Percentiles rank a stretch among this genome's conserved stretches.
These are phyloP conservation scores for Talaromyces sp. DNA, from an alignment of 2,329 filamentous ascomycete genomes.

Conservation along the genomic window DNA sequence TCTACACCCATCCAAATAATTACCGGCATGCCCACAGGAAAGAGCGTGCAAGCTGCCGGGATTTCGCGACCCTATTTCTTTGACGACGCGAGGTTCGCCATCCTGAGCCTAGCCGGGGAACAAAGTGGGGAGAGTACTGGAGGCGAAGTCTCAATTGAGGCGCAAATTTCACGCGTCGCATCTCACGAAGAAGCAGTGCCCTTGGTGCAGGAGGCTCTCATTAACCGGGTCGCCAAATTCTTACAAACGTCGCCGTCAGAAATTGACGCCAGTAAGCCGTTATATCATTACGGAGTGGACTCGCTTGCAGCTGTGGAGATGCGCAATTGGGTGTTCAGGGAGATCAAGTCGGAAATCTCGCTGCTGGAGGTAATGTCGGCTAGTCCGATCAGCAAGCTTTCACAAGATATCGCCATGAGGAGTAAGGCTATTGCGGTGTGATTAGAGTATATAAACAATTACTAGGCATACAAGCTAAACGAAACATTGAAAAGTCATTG, in stretches of 20 bases:
- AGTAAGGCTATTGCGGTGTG: background rate
- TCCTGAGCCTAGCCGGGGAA: background rate
- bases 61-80: background rate
- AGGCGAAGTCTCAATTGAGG: background rate
- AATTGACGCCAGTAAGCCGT: conserved; percentile 1
- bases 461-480: background rate
- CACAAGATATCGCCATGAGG: background rate
- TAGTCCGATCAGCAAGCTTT: background rate
- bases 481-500: background rate
- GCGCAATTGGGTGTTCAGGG: conserved; percentile 20
- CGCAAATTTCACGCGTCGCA: background rate
- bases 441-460: background rate
- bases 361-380: background rate
- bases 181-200: background rate
- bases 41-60: background rate
- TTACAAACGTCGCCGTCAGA: background rate
- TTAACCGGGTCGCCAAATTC: background rate
- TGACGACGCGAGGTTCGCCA: background rate
- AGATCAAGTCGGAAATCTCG: conserved; percentile 15
- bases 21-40: background rate
- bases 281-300: conserved; percentile 7
- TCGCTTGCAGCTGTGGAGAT: conserved; percentile 25
- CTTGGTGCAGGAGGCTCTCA: background rate
- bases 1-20: background rate
- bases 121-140: background rate